Evolutionary conservation across 345 rosid genomes (phyloP), one percentile per base, ranked within the genome.

Genomic region (Sonneratia alba): DNA sequence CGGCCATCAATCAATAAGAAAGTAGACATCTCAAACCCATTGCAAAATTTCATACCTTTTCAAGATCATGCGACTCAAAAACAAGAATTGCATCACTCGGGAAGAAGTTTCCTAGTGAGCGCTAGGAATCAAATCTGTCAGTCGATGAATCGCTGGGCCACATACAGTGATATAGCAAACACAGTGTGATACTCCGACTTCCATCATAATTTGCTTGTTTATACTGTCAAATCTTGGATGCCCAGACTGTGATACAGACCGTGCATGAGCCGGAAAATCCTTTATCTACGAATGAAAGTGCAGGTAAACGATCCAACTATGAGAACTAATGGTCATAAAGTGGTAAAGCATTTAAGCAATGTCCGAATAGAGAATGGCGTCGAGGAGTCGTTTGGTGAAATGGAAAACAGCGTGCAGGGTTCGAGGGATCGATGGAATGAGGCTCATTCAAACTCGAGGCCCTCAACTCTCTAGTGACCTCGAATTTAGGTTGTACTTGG

Each of bases 221-320:
- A 92, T 74, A 92, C 89, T 3, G 96, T 87, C 77, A 95, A 86
- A 81, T 92, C 94, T 78, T 84, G 92, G 68, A 89, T 82, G 64
- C 97, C 97, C 79, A 90, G 74, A 71, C 92, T 97, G 75, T 90
- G 91, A 85, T 82, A 90, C 72, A 91, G 73, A 81, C 84, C 83
- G 72, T 87, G 95, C 75, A 88, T 84, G 72, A 74, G 81, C 49
- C 84, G 85, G 56, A 27, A 27, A 27, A 27, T 27, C 32, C 32
- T 27, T 19, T 49, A 1, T 49, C 19, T 19, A 49, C 18, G 55
- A 49, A 49, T 15, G 13, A 1, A 13, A 15, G 16, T 1, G 15
- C 55, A 12, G 55, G 55, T 5, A 43, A 6, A 11, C 47, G 47
- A 11, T 43, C 32, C 32, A 27, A 27, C 32, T 27, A 27, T 27